phyloP scores from a whole-genome alignment of 1,284 basidiomycete species.

The Trichosporon asahii region DNA sequence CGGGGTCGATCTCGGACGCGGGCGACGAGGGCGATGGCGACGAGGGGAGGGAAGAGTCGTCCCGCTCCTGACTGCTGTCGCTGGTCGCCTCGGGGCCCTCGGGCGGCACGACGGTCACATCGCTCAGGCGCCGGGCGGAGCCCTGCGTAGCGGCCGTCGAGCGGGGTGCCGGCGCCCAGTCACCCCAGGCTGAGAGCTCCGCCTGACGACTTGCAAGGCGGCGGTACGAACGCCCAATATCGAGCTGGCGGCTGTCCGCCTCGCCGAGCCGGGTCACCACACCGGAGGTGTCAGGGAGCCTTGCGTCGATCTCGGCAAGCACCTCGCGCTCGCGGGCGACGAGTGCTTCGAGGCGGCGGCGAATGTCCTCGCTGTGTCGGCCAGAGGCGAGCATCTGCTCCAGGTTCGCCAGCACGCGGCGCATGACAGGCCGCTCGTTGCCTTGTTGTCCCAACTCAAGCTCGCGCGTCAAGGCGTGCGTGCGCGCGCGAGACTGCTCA shows the following conservation, averaged over 20 bases:
- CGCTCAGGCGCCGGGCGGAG: not conserved
- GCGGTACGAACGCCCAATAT: not conserved
- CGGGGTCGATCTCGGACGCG: not conserved
- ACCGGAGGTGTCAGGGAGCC: not conserved
- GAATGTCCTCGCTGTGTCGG: slow-evolving; percentile 12
- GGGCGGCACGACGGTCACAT: not conserved
- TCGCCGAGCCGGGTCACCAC: not conserved
- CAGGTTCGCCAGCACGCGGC: slow-evolving; percentile 14
- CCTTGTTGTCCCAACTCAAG: not conserved
- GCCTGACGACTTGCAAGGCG: not conserved
- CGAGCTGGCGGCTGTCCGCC: not conserved
- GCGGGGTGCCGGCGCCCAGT: not conserved
- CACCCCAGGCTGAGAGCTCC: not conserved
- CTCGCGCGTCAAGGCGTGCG: slow-evolving; percentile 10
- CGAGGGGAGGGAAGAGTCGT: not conserved
- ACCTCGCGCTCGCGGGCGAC: slow-evolving; percentile 13
- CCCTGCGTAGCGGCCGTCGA: not conserved
- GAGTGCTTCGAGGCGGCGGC: slow-evolving; percentile 12
- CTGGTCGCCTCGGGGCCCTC: not conserved
- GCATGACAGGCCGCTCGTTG: slow-evolving; percentile 11
- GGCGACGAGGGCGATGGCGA: not conserved
- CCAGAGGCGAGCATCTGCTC: slow-evolving; percentile 14
- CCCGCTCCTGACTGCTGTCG: not conserved
- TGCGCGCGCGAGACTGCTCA: slow-evolving; percentile 14
- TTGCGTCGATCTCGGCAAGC: slow-evolving; percentile 9